Percentiles rank a stretch among this genome's conserved stretches.
Evolutionary conservation across 78 protist species (phyloP).

Genomic region (Planoprotostelium fungivorum): DNA sequence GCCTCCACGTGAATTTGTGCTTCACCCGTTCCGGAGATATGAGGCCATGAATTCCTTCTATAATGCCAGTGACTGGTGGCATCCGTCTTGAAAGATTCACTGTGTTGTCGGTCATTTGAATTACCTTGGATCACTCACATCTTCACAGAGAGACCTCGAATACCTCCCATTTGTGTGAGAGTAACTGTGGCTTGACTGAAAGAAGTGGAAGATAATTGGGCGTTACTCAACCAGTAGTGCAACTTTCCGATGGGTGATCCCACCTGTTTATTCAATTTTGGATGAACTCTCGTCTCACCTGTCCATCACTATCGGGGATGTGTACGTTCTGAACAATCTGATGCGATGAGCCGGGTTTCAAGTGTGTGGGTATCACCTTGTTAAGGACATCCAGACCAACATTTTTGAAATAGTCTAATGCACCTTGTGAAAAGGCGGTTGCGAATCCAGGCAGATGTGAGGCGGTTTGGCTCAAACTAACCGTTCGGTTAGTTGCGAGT

Average conservation of each 20-base stretch:
- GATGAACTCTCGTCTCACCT: too few species aligned
- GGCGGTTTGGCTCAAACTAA: too few species aligned
- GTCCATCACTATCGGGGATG: too few species aligned
- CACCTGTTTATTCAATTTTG: too few species aligned
- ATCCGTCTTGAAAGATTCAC: neutral
- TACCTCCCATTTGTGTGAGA: neutral
- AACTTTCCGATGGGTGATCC: neutral
- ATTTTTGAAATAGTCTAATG: too few species aligned
- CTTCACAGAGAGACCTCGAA: neutral
- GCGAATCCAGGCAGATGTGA: too few species aligned
- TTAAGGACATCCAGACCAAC: too few species aligned
- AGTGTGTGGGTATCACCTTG: too few species aligned
- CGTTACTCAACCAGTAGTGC: neutral
- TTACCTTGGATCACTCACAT: neutral
- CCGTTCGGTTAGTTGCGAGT: too few species aligned
- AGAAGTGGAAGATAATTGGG: neutral
- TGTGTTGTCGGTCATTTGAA: neutral
- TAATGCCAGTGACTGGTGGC: neutral
- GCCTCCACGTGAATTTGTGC: neutral
- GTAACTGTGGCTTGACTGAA: neutral
- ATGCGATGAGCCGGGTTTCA: too few species aligned
- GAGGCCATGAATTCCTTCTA: neutral
- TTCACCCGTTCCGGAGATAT: neutral
- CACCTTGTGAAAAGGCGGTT: too few species aligned
- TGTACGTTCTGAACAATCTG: too few species aligned